Evolutionary conservation across 371 early-diverging fungal genomes (phyloP).

Genomic region (Fennellomyces sp.): DNA sequence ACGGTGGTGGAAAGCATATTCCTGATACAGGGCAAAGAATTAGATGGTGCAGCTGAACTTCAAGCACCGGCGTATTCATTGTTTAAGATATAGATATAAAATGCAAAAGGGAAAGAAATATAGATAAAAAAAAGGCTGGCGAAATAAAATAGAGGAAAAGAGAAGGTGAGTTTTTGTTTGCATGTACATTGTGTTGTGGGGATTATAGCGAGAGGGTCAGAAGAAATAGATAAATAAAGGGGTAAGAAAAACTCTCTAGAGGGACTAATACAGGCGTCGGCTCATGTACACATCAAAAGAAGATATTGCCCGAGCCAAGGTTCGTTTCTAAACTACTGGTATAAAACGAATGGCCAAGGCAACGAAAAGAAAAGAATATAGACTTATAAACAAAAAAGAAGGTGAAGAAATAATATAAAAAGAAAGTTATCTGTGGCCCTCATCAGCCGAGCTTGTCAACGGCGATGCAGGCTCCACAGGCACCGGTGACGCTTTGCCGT

Average conservation of each 20-base stretch:
- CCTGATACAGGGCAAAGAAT: slow-evolving; percentile 7
- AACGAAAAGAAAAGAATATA: slow-evolving; percentile 4
- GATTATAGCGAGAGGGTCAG: background rate
- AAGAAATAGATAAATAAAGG: slow-evolving; percentile 2
- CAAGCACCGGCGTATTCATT: slow-evolving; percentile 14
- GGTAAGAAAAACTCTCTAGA: slow-evolving; percentile 4
- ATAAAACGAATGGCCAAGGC: slow-evolving; percentile 13
- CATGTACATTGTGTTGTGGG: slow-evolving; percentile 17
- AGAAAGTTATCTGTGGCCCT: background rate
- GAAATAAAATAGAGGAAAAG: background rate
- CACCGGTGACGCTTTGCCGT: background rate
- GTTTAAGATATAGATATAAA: slow-evolving; percentile 4
- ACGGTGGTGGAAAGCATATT: background rate
- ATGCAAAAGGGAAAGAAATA: slow-evolving; percentile 3
- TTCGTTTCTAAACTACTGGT: slow-evolving; percentile 15
- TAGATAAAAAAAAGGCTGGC: background rate
- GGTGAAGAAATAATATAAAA: background rate
- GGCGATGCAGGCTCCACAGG: background rate
- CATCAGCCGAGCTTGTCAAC: background rate
- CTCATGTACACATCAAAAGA: slow-evolving; percentile 11
- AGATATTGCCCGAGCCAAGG: background rate
- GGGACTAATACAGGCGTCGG: background rate
- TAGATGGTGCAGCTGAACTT: background rate
- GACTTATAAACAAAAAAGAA: slow-evolving; percentile 4
- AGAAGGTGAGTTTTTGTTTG: background rate